phyloP scores from a whole-genome alignment of 306 rosid genomes.

The Castanopsis chinensis region DNA sequence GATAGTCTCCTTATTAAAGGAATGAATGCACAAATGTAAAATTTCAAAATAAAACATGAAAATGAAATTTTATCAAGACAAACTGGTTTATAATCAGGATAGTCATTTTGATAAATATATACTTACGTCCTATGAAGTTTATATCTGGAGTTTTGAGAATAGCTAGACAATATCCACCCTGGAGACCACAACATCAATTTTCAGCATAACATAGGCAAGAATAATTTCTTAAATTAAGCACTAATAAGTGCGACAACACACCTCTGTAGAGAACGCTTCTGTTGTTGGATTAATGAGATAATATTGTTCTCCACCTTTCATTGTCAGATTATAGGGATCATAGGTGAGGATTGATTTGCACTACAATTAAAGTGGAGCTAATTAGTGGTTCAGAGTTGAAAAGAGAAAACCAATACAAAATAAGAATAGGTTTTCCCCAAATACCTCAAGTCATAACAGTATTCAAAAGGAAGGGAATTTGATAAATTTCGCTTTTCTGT shows the following conservation, averaged over 20 bases:
- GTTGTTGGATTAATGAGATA: conserved; percentile 34
- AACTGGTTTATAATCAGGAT: not conserved
- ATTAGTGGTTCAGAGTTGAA: conserved; percentile 20
- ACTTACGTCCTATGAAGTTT: conserved; percentile 90
- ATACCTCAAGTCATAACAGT: conserved; percentile 65
- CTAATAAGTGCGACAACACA: conserved; percentile 6
- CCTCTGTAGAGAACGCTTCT: conserved; percentile 2
- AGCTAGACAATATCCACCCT: conserved; percentile 58
- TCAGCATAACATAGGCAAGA: not conserved
- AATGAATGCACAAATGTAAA: not conserved
- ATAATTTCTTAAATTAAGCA: not conserved
- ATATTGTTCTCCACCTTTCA: conserved; percentile 74
- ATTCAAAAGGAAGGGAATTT: conserved; percentile 59
- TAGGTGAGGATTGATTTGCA: conserved; percentile 16
- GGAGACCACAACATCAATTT: conserved; percentile 26
- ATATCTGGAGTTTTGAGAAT: conserved; percentile 52
- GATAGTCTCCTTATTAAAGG: not conserved
- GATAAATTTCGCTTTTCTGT: conserved; percentile 27
- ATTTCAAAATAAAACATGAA: not conserved
- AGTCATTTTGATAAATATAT: conserved; percentile 13
- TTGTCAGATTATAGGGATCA: conserved; percentile 45
- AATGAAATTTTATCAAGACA: not conserved
- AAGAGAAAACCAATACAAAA: not conserved
- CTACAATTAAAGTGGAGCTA: conserved; percentile 39
- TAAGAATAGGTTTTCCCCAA: not conserved